A percentile compares a stretch with the other conserved stretches of the same genome.
Conservation (phyloP, 345 rosid species). For the Moricandia moricandioides region DNA sequence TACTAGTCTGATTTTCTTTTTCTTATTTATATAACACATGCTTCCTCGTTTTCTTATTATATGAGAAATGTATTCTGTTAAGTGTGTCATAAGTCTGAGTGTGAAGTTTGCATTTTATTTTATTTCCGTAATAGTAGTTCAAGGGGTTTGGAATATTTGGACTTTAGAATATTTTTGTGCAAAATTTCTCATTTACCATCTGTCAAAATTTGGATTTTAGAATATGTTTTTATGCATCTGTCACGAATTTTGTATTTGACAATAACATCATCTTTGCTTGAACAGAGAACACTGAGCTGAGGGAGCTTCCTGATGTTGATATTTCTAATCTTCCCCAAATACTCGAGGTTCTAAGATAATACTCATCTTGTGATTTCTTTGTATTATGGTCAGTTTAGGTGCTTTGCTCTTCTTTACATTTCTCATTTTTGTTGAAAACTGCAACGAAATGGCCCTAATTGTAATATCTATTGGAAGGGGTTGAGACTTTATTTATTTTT, state of each 20-base stretch:
- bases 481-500: not conserved
- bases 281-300: slow-evolving; percentile 61
- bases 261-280: slow-evolving; percentile 13
- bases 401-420: not conserved
- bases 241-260: slow-evolving; percentile 17
- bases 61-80: not conserved
- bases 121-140: not conserved
- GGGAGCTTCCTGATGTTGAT: slow-evolving; percentile 77
- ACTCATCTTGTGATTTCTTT: slow-evolving; percentile 20
- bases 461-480: not conserved
- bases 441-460: not conserved
- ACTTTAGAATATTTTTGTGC: not conserved
- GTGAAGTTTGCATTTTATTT: slow-evolving; percentile 9
- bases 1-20: not conserved
- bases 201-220: slow-evolving; percentile 5
- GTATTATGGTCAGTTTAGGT: not conserved
- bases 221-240: not conserved
- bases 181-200: slow-evolving; percentile 1
- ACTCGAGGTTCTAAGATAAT: slow-evolving; percentile 62
- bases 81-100: not conserved
- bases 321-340: slow-evolving; percentile 72
- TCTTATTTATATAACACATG: not conserved
- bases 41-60: not conserved
- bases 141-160: too few species aligned
- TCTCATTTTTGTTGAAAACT: not conserved